Percentiles rank a stretch among this genome's conserved stretches.
Conservation (phyloP, 2,329 filamentous ascomycete genomes). For the Beauveria sp. region DNA sequence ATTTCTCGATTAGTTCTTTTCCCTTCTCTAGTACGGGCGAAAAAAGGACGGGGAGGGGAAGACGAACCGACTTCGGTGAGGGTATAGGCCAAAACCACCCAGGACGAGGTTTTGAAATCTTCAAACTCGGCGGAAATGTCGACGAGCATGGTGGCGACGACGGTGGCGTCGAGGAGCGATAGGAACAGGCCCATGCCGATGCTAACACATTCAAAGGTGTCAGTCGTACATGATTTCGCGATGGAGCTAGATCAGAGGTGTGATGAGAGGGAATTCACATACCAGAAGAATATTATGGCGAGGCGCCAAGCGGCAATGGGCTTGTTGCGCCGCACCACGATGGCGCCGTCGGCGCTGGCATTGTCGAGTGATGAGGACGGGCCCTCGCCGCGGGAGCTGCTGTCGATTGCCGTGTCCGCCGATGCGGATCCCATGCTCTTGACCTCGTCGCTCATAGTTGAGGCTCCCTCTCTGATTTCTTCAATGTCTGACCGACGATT, state of each 20-base stretch:
- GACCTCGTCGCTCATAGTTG: background rate
- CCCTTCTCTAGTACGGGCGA: background rate
- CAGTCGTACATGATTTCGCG: too few relatives aligned
- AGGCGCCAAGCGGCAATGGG: conserved; percentile 15
- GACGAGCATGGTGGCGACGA: conserved; percentile 12
- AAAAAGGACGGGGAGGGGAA: background rate
- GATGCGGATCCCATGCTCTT: conserved; percentile 4
- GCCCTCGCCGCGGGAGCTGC: background rate
- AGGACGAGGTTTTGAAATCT: conserved; percentile 9
- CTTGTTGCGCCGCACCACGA: conserved; percentile 13
- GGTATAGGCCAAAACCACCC: conserved; percentile 12
- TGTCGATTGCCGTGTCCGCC: background rate
- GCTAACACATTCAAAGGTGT: background rate
- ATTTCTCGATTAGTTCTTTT: background rate
- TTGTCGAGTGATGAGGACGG: background rate
- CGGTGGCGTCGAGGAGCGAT: conserved; percentile 12
- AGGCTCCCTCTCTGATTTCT: background rate
- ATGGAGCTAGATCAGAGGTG: too few relatives aligned
- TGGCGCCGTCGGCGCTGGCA: background rate
- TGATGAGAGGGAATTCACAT: background rate
- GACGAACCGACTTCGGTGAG: conserved; percentile 12
- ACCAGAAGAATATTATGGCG: conserved; percentile 14
- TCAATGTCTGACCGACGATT: too few relatives aligned
- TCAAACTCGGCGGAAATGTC: conserved; percentile 10
- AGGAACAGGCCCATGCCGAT: conserved; percentile 12